Conservation (phyloP, 2,329 filamentous ascomycete genomes). For the Cyanodermella asteris region DNA sequence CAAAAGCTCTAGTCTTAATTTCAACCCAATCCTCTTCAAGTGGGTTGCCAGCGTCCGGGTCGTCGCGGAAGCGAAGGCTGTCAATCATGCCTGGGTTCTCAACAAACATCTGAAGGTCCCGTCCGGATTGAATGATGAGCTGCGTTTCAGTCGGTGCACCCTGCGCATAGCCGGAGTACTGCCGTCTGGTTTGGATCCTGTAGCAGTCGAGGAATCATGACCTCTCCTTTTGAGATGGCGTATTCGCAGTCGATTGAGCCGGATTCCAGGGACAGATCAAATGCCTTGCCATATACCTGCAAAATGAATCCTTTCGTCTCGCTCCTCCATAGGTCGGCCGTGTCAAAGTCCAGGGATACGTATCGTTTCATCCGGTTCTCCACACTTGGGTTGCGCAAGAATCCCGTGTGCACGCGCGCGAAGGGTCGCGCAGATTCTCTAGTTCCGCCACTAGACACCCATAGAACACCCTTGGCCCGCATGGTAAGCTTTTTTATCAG, state of each 20-base stretch:
- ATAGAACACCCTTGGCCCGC: constrained; percentile 2
- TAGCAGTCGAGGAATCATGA: constrained; percentile 3
- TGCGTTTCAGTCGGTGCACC: not conserved
- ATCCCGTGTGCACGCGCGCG: too few species aligned
- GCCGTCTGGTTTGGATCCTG: constrained; percentile 1
- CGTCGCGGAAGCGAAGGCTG: constrained; percentile 9
- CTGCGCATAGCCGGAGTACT: constrained; percentile 1
- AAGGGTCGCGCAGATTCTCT: too few species aligned
- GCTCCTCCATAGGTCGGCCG: too few species aligned
- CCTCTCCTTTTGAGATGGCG: not conserved
- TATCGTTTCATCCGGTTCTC: too few species aligned
- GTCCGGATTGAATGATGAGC: not conserved
- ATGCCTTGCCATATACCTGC: constrained; percentile 2
- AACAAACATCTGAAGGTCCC: constrained; percentile 2
- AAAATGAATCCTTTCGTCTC: too few species aligned
- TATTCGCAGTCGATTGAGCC: constrained; percentile 2
- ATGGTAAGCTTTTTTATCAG: constrained; percentile 1
- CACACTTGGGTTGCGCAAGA: too few species aligned
- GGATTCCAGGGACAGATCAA: constrained; percentile 1
- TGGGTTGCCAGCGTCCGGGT: constrained; percentile 1
- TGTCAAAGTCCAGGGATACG: too few species aligned
- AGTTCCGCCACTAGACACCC: constrained; percentile 3
- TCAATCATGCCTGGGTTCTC: constrained; percentile 7
- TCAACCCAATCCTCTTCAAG: constrained; percentile 14
- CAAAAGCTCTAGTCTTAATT: constrained; percentile 14